Evolutionary conservation across 176 grass and related monocot species (phyloP).

Genomic region (Melocanna baccifera): DNA sequence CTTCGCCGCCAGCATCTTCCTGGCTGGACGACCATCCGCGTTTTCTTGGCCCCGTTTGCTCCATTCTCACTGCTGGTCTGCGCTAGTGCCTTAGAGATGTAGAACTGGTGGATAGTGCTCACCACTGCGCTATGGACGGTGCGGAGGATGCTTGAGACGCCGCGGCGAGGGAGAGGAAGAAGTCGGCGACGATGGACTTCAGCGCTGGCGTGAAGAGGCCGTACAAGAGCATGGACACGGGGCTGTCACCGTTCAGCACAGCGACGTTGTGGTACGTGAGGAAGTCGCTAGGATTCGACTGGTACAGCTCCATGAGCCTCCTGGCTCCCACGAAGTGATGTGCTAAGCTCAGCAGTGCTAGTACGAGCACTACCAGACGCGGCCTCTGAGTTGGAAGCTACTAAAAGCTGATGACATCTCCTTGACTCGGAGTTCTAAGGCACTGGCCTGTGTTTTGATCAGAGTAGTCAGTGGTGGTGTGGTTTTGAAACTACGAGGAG

Average conservation of each 20-base stretch:
- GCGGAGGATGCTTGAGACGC: neutral
- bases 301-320: slow-evolving; percentile 47
- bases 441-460: no score
- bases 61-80: neutral
- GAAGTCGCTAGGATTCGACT: slow-evolving; percentile 12
- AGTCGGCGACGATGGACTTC: slow-evolving; percentile 63
- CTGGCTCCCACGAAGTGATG: neutral
- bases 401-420: no score
- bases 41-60: neutral
- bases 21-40: slow-evolving; percentile 6
- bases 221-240: slow-evolving; percentile 60
- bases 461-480: no score
- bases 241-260: slow-evolving; percentile 50
- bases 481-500: no score
- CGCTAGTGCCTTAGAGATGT: slow-evolving; percentile 23
- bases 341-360: neutral
- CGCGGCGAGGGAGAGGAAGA: slow-evolving; percentile 49
- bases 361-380: no score
- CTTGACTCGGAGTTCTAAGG: no score
- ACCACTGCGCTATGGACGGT: slow-evolving; percentile 60
- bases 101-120: slow-evolving; percentile 26
- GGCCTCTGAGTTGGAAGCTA: no score
- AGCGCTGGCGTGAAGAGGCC: slow-evolving; percentile 59
- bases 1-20: no score
- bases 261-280: slow-evolving; percentile 64